Evolutionary conservation across 768 basidiomycete genomes (phyloP), one percentile per base, ranked within the genome.

Genomic region (Phanerochaete carnosa): DNA sequence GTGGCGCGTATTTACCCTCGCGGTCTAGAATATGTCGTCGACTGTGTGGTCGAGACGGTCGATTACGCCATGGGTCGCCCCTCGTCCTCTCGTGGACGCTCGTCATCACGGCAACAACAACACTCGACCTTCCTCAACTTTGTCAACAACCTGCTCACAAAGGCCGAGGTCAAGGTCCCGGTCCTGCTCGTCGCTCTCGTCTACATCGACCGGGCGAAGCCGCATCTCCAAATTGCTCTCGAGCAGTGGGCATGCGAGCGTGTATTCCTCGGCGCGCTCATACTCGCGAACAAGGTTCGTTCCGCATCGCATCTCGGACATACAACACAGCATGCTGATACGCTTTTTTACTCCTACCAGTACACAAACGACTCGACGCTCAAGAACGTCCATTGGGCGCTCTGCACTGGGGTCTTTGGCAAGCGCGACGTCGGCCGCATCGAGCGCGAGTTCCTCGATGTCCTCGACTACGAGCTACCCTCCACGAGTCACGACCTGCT

Each of bases 331-430:
- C 23, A 29, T 22, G 29, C 33, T 57, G 33, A 63, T n/a, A n/a
- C n/a, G n/a, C n/a, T n/a, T n/a, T n/a, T n/a, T n/a, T 26, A 32
- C 58, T 50, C 55, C 49, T 52, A 37, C 33, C 45, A 91, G 85
- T 94, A 94, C 70, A 77, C 89, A 35, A 94, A 95, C 72, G 94
- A 95, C 72, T 92, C 89, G 16, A 92, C 90, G 28, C 81, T 94
- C 16, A 95, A 95, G 80, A 95, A 95, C 75, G 80, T 90, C 53
- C 92, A 95, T 72, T 95, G 92, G 92, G 88, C 89, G 9, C 77
- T 89, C n/a, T 90, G 89, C 73, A 90, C 90, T 0, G 87, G 87
- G 30, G 86, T 91, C 28, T 92, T 92, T 70, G 88, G 89, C 65
- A 90, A 89, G 72, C 83, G 89, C 43, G 90, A 92, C 66, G 83